Conservation (phyloP, 2,329 filamentous ascomycete species). For the Fusarium sublunatum region DNA sequence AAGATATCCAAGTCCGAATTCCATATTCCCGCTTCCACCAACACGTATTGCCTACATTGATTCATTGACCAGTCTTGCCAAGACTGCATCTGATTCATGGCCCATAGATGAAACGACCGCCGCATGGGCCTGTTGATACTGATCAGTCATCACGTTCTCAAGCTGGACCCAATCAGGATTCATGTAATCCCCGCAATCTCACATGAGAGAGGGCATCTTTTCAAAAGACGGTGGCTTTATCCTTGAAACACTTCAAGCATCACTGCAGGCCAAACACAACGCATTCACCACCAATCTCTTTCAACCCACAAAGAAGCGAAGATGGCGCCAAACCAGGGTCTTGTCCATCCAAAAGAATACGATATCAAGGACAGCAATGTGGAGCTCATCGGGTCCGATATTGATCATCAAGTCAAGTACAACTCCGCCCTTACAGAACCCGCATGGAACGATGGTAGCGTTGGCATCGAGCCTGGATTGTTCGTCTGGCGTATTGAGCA, state of each 20-base stretch:
- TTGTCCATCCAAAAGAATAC: conserved; percentile 72
- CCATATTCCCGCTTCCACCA: not conserved
- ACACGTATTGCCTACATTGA: not conserved
- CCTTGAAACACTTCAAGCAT: conserved; percentile 15
- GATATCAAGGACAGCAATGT: conserved; percentile 77
- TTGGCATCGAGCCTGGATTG: conserved; percentile 66
- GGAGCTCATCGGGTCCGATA: conserved; percentile 70
- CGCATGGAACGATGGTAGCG: conserved; percentile 70
- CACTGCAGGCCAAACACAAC: not conserved
- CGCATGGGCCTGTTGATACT: conserved; percentile 8
- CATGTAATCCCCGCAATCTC: conserved; percentile 38
- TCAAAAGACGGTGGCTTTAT: conserved; percentile 1
- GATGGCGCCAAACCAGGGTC: conserved; percentile 71
- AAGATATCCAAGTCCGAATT: not conserved
- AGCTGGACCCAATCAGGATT: conserved; percentile 37
- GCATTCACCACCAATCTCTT: not conserved
- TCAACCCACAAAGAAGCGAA: conserved; percentile 26
- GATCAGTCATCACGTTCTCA: conserved; percentile 37
- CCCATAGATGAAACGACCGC: conserved; percentile 18
- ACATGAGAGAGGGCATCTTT: conserved; percentile 13
- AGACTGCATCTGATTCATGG: conserved; percentile 10
- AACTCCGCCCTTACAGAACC: conserved; percentile 73
- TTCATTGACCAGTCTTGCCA: not conserved
- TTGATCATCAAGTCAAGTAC: conserved; percentile 76
- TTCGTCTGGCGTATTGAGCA: conserved; percentile 75